A percentile compares a stretch with the other conserved stretches of the same genome.
Evolutionary conservation across 768 basidiomycete species (phyloP).

Genomic region (Tubosaeta brunneosetosa): DNA sequence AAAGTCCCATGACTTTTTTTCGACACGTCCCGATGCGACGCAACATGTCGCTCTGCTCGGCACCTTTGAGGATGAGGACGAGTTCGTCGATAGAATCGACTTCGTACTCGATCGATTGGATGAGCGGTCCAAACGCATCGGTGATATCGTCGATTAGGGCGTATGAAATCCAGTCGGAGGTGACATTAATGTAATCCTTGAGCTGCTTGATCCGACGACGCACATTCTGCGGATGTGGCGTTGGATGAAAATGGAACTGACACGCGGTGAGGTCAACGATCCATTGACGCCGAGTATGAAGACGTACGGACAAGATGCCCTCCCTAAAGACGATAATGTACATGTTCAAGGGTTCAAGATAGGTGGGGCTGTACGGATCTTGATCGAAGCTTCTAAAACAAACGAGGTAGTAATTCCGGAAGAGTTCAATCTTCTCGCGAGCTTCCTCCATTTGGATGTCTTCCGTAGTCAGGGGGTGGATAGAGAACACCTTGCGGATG

Average conservation of each 20-base stretch:
- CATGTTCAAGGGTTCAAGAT: constrained; percentile 98
- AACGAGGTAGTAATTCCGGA: constrained; percentile 97
- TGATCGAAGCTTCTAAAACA: constrained; percentile 99
- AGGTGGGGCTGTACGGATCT: constrained; percentile 93
- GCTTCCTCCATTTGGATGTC: constrained; percentile 99
- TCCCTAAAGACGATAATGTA: constrained; percentile 99
- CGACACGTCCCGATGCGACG: constrained; percentile 94
- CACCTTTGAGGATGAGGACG: constrained; percentile 82
- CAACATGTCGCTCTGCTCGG: constrained; percentile 90
- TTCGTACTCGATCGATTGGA: constrained; percentile 98
- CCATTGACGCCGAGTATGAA: neutral
- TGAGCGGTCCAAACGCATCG: constrained; percentile 96
- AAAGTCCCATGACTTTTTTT: constrained; percentile 98
- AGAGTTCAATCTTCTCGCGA: constrained; percentile 98
- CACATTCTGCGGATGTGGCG: constrained; percentile 97
- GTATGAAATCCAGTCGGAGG: constrained; percentile 99
- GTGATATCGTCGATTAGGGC: constrained; percentile 99
- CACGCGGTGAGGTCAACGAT: neutral
- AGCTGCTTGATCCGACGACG: constrained; percentile 97
- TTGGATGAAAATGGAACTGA: constrained; percentile 96
- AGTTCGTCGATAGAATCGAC: constrained; percentile 99
- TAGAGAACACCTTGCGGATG: constrained; percentile 74
- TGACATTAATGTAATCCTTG: constrained; percentile 97
- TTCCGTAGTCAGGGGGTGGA: constrained; percentile 97
- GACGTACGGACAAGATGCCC: constrained; percentile 84